These are phyloP conservation scores for Rugonectria rugulosa DNA, from an alignment of 2,329 filamentous ascomycete genomes.

Conservation along the genomic window DNA sequence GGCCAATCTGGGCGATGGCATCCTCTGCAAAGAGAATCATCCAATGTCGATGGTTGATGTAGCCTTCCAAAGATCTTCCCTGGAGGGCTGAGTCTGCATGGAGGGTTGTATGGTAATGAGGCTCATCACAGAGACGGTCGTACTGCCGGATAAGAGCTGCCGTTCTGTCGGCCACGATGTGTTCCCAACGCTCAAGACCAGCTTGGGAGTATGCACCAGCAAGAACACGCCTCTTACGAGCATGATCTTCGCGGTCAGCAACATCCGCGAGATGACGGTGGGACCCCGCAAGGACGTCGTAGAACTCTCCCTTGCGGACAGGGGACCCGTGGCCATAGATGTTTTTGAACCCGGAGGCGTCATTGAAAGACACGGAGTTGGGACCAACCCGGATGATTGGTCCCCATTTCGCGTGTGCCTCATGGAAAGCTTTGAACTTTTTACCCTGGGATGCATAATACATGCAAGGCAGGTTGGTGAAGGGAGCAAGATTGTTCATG, in stretches of 20 bases:
- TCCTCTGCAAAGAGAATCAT: conserved; percentile 65
- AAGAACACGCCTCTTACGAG: conserved; percentile 58
- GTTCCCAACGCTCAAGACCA: conserved; percentile 62
- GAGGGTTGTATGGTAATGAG: too few species aligned
- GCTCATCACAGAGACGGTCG: conserved; percentile 50
- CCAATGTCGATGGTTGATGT: conserved; percentile 54
- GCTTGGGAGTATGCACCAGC: conserved; percentile 60
- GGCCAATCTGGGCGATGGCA: conserved; percentile 63
- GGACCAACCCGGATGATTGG: conserved; percentile 39
- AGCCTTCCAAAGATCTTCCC: too few species aligned
- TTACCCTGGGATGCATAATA: conserved; percentile 38
- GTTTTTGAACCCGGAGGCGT: conserved; percentile 34
- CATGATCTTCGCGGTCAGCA: conserved; percentile 59
- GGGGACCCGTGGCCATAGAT: conserved; percentile 55
- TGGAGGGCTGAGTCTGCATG: too few species aligned
- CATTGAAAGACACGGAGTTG: conserved; percentile 35
- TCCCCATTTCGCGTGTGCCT: conserved; percentile 54
- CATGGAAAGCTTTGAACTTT: conserved; percentile 55
- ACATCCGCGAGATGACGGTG: conserved; percentile 62
- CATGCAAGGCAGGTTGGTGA: conserved; percentile 30
- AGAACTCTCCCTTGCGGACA: conserved; percentile 59
- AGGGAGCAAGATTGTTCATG: conserved; percentile 25
- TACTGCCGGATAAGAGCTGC: conserved; percentile 52
- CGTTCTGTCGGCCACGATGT: conserved; percentile 61
- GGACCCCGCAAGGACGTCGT: conserved; percentile 52